phyloP scores from a whole-genome alignment of 257 asterid species.

The Solanum boliviense region DNA sequence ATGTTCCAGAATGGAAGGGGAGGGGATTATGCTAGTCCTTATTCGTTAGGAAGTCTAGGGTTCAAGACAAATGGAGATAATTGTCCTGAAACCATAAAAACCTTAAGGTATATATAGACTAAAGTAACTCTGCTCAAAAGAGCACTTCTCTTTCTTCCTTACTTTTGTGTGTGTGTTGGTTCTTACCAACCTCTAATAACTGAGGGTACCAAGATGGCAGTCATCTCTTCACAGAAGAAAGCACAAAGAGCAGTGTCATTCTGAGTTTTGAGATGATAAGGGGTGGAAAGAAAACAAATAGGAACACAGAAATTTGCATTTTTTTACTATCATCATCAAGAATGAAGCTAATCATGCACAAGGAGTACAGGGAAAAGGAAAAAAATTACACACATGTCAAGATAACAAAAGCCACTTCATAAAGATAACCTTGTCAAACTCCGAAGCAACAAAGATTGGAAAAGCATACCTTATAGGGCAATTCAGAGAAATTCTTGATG shows the following conservation, averaged over 20 bases:
- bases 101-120: neutral
- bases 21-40: neutral
- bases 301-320: neutral
- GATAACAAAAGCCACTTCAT: neutral
- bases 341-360: neutral
- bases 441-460: conserved; percentile 1
- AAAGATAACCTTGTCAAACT: neutral
- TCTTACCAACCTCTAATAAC: neutral
- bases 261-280: neutral
- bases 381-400: neutral
- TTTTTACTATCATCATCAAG: neutral
- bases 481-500: conserved; percentile 77
- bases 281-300: neutral
- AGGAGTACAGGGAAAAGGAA: neutral
- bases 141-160: neutral
- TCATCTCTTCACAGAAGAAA: neutral
- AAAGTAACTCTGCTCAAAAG: neutral
- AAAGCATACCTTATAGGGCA: conserved; percentile 82
- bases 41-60: neutral
- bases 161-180: neutral
- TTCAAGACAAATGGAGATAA: neutral
- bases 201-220: neutral
- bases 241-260: neutral
- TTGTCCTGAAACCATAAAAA: neutral
- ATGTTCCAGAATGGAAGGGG: neutral